Base-by-base conservation (phyloP, 108 stramenopile species). In the Cylindrotheca fusiformis region DNA sequence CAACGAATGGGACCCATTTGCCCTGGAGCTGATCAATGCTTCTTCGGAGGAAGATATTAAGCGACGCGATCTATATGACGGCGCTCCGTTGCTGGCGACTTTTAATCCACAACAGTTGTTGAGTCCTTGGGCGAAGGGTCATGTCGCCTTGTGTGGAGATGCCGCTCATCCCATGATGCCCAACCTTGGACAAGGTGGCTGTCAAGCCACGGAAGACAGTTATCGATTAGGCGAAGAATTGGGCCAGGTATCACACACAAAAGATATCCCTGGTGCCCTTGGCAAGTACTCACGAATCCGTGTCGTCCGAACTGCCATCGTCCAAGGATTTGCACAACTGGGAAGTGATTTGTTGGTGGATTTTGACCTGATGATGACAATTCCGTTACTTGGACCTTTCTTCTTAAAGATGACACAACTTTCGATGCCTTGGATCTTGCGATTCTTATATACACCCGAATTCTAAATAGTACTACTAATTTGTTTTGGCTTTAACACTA, bases 101-200 rank as follows among this genome's bases (percentile, higher is more conserved):
- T 19, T 48, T 21, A 80, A 81, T 51, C 80, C 81, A 30, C 83
- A 80, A 55, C 78, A 83, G 5, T 48, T 83, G 22, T 55, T 79
- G 23, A 79, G 75, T 55, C 83, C 85, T 31, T 98, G 97, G 97
- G 79, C 90, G 8, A 80, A 85, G 59, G 95, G 96, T 25, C 89
- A 75, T 23, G 94, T 96, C 10, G 91, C 93, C 19, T 64, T 98
- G 29, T 95, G 96, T 63, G 97, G 97, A 31, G 97, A 98, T 65
- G 96, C 97, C 3, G 88, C 87, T 29, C 97, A 98, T 85, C 96
- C 97, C 17, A 94, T 94, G 93, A 94, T 94, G 93, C 79, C 83
- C 47, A 95, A 95, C 61, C 73, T 95, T 24, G 93, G 93, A 24
- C 97, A 98, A 71, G 97, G 97, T 1, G 97, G 96, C 29, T 97